phyloP scores from a whole-genome alignment of 2,329 filamentous ascomycete species.

The Fusarium burgessii region DNA sequence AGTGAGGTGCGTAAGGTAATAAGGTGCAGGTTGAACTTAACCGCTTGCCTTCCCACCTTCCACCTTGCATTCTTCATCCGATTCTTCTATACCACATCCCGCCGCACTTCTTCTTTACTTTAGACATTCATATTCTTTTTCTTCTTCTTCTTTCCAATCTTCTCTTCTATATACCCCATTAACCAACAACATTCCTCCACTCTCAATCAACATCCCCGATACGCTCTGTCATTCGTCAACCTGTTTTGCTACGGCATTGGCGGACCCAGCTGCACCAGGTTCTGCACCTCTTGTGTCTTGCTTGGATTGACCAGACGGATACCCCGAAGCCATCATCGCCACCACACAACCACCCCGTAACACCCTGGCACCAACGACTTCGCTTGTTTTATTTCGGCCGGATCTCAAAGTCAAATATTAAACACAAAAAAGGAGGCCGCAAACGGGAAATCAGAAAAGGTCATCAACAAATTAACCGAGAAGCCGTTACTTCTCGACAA shows the following conservation, averaged over 20 bases:
- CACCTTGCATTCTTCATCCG: slow-evolving; percentile 14
- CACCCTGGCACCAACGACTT: slow-evolving; percentile 38
- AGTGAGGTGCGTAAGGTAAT: background rate
- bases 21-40: slow-evolving; percentile 23
- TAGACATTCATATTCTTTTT: slow-evolving; percentile 10
- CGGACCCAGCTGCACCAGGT: slow-evolving; percentile 43
- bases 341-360: slow-evolving; percentile 41
- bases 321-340: slow-evolving; percentile 46
- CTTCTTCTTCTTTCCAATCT: background rate
- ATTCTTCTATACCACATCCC: slow-evolving; percentile 34
- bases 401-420: background rate
- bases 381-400: slow-evolving; percentile 21
- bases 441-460: slow-evolving; percentile 4
- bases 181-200: slow-evolving; percentile 17
- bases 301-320: slow-evolving; percentile 39
- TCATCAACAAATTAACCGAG: slow-evolving; percentile 3
- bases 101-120: slow-evolving; percentile 10
- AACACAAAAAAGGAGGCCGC: slow-evolving; percentile 16
- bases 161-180: slow-evolving; percentile 7
- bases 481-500: slow-evolving; percentile 19
- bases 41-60: slow-evolving; percentile 28
- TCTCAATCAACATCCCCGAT: slow-evolving; percentile 24
- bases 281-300: slow-evolving; percentile 32
- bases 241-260: slow-evolving; percentile 27
- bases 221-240: slow-evolving; percentile 41